These are phyloP conservation scores for Hericium erinaceus DNA, from an alignment of 768 basidiomycete genomes.

Conservation along the genomic window DNA sequence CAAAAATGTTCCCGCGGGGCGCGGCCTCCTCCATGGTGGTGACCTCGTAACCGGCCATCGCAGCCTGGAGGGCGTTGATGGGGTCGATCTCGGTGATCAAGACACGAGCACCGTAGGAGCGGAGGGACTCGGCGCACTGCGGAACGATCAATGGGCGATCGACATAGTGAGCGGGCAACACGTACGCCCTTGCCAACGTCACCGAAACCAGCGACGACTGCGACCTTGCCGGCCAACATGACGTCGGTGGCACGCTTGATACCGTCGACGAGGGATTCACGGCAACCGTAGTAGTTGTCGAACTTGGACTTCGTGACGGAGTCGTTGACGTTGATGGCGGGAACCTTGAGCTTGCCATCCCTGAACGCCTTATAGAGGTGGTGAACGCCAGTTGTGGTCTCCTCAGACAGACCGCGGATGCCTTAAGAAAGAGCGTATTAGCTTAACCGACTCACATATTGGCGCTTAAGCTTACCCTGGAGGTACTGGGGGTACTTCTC, in stretches of 20 bases:
- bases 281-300: slow-evolving; percentile 97
- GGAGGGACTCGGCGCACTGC: slow-evolving; percentile 93
- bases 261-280: slow-evolving; percentile 98
- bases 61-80: slow-evolving; percentile 99
- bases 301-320: slow-evolving; percentile 99
- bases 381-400: slow-evolving; percentile 99
- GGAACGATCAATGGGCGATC: background rate
- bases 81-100: slow-evolving; percentile 94
- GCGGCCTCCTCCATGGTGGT: slow-evolving; percentile 98
- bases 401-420: slow-evolving; percentile 92
- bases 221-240: slow-evolving; percentile 99
- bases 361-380: slow-evolving; percentile 98
- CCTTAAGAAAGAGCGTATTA: slow-evolving; percentile 30
- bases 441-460: background rate
- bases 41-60: slow-evolving; percentile 99
- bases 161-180: background rate
- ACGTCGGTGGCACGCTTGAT: slow-evolving; percentile 99
- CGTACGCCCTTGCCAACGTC: slow-evolving; percentile 96
- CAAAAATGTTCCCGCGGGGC: slow-evolving; percentile 80
- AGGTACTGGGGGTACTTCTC: slow-evolving; percentile 93
- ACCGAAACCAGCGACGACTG: slow-evolving; percentile 97
- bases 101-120: slow-evolving; percentile 96
- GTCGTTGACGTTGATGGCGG: slow-evolving; percentile 99
- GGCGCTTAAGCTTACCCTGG: slow-evolving; percentile 33
- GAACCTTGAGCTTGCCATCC: slow-evolving; percentile 91